These are phyloP conservation scores for Sporothrix sp. DNA, from an alignment of 2,329 filamentous ascomycete species.

Conservation along the genomic window DNA sequence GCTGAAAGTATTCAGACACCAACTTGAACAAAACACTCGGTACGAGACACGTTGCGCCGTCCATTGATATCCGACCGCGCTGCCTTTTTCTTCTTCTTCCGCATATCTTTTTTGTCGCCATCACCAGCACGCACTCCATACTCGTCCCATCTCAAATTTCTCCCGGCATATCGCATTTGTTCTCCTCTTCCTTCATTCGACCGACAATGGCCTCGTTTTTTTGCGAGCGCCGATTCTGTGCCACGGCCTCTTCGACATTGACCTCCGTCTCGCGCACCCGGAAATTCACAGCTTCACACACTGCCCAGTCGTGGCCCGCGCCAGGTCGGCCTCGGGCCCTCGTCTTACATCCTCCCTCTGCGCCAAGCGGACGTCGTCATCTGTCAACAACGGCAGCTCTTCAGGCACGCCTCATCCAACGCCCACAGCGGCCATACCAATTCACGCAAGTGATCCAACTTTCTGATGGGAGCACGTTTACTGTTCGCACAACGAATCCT, in stretches of 20 bases:
- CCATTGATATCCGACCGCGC: too few relatives aligned
- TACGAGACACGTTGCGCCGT: too few relatives aligned
- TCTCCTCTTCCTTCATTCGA: too few relatives aligned
- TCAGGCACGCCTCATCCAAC: conserved; percentile 73
- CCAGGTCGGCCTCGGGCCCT: neutral
- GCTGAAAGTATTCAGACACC: too few relatives aligned
- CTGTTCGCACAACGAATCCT: conserved; percentile 68
- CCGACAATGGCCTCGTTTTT: conserved; percentile 3
- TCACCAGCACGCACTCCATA: too few relatives aligned
- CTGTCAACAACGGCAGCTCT: conserved; percentile 37
- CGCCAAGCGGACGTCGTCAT: conserved; percentile 26
- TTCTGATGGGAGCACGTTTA: conserved; percentile 79
- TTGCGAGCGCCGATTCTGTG: conserved; percentile 3
- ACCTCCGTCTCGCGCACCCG: neutral
- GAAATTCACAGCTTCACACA: neutral
- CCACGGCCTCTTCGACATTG: neutral
- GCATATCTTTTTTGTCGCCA: too few relatives aligned
- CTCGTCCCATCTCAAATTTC: too few relatives aligned
- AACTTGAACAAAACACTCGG: too few relatives aligned
- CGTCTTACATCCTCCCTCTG: neutral
- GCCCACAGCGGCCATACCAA: conserved; percentile 86
- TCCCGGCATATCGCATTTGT: too few relatives aligned
- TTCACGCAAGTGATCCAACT: conserved; percentile 96
- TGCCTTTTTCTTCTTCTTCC: too few relatives aligned
- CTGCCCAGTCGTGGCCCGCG: neutral